Evolutionary conservation across 2,329 filamentous ascomycete genomes (phyloP).

Genomic region (Ophiosphaerella narmari): DNA sequence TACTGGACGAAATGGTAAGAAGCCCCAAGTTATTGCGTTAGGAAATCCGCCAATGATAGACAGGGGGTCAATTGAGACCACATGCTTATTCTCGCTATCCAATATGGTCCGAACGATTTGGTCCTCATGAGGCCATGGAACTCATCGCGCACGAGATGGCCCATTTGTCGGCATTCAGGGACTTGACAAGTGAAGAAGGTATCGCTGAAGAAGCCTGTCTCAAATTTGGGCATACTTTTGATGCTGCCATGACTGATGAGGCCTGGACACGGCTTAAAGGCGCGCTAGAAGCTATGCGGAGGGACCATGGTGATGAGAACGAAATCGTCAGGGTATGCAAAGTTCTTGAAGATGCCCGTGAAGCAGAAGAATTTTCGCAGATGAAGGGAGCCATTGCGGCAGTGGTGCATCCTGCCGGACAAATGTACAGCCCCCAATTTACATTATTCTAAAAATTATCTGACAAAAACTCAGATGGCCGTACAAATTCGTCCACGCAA

Average conservation of each 20-base stretch:
- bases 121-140: constrained; percentile 13
- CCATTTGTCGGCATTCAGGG: constrained; percentile 10
- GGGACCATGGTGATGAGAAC: constrained; percentile 11
- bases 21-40: neutral
- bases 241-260: constrained; percentile 19
- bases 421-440: constrained; percentile 7
- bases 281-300: constrained; percentile 11
- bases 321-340: constrained; percentile 11
- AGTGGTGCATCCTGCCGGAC: constrained; percentile 10
- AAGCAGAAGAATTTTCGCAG: constrained; percentile 13
- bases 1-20: constrained; percentile 14
- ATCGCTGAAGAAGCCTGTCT: constrained; percentile 14
- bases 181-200: constrained; percentile 9
- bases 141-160: constrained; percentile 15
- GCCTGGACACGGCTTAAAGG: constrained; percentile 14
- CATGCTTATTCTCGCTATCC: constrained; percentile 17
- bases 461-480: constrained; percentile 9
- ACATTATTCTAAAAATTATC: neutral
- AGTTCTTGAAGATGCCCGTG: neutral
- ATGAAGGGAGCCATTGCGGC: constrained; percentile 13
- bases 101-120: constrained; percentile 11
- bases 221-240: constrained; percentile 16
- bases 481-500: constrained; percentile 16
- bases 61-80: constrained; percentile 17
- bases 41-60: neutral